A percentile compares a stretch with the other conserved stretches of the same genome.
Conservation (phyloP, 2,329 filamentous ascomycete species). For the Whalleya microplaca region DNA sequence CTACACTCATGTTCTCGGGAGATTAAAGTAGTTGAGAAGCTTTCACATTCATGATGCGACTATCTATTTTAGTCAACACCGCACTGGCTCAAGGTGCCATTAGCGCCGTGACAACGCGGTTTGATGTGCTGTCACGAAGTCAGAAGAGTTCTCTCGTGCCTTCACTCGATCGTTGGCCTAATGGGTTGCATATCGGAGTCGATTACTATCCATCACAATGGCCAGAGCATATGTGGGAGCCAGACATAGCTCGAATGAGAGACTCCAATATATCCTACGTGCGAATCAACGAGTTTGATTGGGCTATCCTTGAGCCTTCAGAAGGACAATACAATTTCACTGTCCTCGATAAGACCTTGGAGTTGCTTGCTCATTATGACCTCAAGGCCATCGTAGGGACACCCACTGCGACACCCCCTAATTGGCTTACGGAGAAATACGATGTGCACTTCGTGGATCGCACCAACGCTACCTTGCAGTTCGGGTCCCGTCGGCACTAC, state of each 20-base stretch:
- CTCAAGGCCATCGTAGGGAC: slow-evolving; percentile 30
- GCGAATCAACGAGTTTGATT: slow-evolving; percentile 31
- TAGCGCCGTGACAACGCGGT: not conserved
- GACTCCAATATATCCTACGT: slow-evolving; percentile 28
- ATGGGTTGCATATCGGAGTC: slow-evolving; percentile 24
- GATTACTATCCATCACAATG: slow-evolving; percentile 32
- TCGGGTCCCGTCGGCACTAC: slow-evolving; percentile 29
- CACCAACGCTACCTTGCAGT: slow-evolving; percentile 27
- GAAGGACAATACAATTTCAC: slow-evolving; percentile 29
- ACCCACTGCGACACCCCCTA: slow-evolving; percentile 26
- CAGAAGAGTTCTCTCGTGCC: not conserved
- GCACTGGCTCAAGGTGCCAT: not conserved
- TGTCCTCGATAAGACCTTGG: slow-evolving; percentile 23
- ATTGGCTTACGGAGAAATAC: slow-evolving; percentile 27
- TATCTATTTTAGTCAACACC: not conserved
- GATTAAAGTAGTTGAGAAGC: not conserved
- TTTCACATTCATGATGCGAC: not conserved
- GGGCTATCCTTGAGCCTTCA: slow-evolving; percentile 24
- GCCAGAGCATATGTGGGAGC: slow-evolving; percentile 28
- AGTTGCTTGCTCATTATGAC: slow-evolving; percentile 19
- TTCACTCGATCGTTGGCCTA: slow-evolving; percentile 18
- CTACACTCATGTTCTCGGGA: not conserved
- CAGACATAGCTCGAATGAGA: slow-evolving; percentile 25
- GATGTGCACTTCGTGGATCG: slow-evolving; percentile 27
- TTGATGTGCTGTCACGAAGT: not conserved